A percentile compares a stretch with the other conserved stretches of the same genome.
Evolutionary conservation across 2,329 filamentous ascomycete species (phyloP).

Genomic region (Scedosporium minutisporum): DNA sequence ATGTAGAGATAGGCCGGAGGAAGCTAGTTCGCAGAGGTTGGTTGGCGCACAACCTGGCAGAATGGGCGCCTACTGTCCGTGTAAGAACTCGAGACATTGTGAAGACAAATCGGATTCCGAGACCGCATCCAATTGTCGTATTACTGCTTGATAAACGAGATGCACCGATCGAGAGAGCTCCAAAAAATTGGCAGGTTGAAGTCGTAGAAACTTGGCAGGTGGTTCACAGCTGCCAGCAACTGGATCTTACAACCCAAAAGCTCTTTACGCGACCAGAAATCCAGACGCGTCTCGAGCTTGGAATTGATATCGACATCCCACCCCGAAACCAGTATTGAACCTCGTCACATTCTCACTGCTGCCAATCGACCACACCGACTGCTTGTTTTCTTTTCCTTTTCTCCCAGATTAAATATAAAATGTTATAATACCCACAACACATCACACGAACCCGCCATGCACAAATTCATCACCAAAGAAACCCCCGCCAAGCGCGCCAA

Average conservation of each 20-base stretch:
- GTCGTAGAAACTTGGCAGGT: not conserved
- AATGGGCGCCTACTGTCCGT: not conserved
- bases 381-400: not conserved
- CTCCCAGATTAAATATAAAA: not conserved
- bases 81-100: not conserved
- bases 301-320: not conserved
- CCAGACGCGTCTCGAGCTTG: conserved; percentile 1
- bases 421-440: not conserved
- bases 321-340: not conserved
- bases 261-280: conserved; percentile 5
- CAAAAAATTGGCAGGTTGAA: not conserved
- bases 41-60: not conserved
- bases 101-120: not conserved
- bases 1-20: conserved; percentile 27
- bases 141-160: not conserved
- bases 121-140: not conserved
- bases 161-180: not conserved
- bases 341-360: not conserved
- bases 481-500: conserved; percentile 9
- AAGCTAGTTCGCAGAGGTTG: not conserved
- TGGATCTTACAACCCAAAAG: not conserved
- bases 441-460: conserved; percentile 5
- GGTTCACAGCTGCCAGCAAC: not conserved
- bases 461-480: conserved; percentile 11
- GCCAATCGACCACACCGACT: not conserved